These are phyloP conservation scores for Sclerotinia spermophila DNA, from an alignment of 2,329 filamentous ascomycete genomes.

Conservation along the genomic window DNA sequence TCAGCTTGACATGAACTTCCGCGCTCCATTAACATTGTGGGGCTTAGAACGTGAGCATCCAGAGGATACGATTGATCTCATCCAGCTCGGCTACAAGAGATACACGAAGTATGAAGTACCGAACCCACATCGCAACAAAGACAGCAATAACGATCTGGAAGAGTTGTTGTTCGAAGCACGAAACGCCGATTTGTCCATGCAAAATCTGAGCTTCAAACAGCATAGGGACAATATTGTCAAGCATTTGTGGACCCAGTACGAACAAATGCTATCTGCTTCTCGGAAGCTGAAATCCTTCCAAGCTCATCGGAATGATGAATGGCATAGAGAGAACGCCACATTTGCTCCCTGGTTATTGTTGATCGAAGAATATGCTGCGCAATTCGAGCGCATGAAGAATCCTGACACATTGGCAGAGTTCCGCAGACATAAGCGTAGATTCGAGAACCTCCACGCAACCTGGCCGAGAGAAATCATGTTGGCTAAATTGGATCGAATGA, in stretches of 20 bases:
- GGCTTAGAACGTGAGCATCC: background rate
- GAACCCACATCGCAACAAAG: background rate
- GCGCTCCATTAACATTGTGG: background rate
- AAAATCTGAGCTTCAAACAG: background rate
- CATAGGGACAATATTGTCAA: background rate
- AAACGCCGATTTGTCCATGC: background rate
- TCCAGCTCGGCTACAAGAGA: background rate
- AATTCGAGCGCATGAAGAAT: background rate
- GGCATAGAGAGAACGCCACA: background rate
- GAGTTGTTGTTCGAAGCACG: background rate
- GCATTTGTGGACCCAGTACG: background rate
- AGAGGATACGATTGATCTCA: background rate
- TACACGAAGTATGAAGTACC: background rate
- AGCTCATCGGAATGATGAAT: background rate
- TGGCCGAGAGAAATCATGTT: background rate
- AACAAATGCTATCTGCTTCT: background rate
- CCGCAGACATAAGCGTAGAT: background rate
- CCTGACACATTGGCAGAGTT: background rate
- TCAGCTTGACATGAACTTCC: background rate
- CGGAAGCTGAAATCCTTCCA: background rate
- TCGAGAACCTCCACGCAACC: background rate
- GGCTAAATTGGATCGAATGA: background rate
- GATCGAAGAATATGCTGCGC: background rate
- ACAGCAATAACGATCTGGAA: background rate
- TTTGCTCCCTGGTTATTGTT: background rate